Percentiles rank a stretch among this genome's conserved stretches.
phyloP scores from a whole-genome alignment of 441 rosid genomes.

The Aleurites moluccanus region DNA sequence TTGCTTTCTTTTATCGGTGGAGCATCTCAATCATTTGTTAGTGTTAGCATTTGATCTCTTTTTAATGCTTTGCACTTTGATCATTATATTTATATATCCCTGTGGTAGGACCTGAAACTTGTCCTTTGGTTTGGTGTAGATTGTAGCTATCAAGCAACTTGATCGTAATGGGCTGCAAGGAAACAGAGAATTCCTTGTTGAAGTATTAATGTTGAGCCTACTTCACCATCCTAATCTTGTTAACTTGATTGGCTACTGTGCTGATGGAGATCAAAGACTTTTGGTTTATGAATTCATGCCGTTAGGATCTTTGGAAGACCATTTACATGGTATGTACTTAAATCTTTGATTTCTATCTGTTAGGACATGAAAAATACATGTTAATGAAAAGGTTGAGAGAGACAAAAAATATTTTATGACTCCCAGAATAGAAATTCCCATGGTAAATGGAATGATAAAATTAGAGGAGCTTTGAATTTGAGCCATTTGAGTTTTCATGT shows the following conservation, averaged over 20 bases:
- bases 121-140: slow-evolving; percentile 39
- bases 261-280: slow-evolving; percentile 89
- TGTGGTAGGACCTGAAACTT: slow-evolving; percentile 21
- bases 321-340: slow-evolving; percentile 57
- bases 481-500: not conserved
- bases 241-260: slow-evolving; percentile 81
- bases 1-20: not conserved
- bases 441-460: not conserved
- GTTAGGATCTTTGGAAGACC: slow-evolving; percentile 80
- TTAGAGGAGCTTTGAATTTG: not conserved
- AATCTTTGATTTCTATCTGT: slow-evolving; percentile 19
- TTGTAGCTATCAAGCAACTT: slow-evolving; percentile 90
- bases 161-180: slow-evolving; percentile 90
- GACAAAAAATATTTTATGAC: not conserved
- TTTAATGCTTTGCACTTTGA: not conserved
- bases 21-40: not conserved
- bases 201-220: slow-evolving; percentile 75
- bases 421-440: not conserved
- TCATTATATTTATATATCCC: too few relatives aligned
- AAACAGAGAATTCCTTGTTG: slow-evolving; percentile 79
- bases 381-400: not conserved
- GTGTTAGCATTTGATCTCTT: not conserved
- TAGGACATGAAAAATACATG: not conserved
- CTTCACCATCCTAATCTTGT: slow-evolving; percentile 89
- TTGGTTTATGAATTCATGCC: slow-evolving; percentile 90